Conservation (phyloP, 257 asterid species). For the Solanum piurae region DNA sequence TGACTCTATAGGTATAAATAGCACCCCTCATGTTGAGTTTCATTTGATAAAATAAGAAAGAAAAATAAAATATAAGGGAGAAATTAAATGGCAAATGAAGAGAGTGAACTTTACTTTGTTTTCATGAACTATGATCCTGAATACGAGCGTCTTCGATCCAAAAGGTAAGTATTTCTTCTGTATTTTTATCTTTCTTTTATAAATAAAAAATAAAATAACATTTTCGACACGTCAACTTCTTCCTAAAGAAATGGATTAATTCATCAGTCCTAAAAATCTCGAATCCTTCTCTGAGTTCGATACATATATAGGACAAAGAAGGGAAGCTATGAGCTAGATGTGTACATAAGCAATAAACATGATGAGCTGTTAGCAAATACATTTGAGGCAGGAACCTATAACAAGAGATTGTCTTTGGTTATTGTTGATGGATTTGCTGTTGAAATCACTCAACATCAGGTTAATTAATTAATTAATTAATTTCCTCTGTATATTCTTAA, state of each 20-base stretch:
- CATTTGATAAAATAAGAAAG: neutral
- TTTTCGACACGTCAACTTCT: too few species aligned
- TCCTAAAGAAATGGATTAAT: too few species aligned
- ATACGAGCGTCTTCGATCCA: conserved; percentile 68
- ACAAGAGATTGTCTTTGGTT: conserved; percentile 64
- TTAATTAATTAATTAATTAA: neutral
- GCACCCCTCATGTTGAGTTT: neutral
- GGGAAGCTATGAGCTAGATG: conserved; percentile 52
- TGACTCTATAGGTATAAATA: neutral
- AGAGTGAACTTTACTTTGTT: conserved; percentile 53
- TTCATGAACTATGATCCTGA: conserved; percentile 87
- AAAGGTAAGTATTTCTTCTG: conserved; percentile 21
- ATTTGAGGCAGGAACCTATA: conserved; percentile 50
- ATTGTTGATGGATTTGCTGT: conserved; percentile 88
- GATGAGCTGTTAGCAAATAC: conserved; percentile 52
- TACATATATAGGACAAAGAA: conserved; percentile 29
- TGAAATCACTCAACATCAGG: conserved; percentile 67
- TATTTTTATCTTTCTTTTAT: neutral
- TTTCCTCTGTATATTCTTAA: too few species aligned
- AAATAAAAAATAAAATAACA: too few species aligned
- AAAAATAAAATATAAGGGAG: neutral
- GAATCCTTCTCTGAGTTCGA: neutral
- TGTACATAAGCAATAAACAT: conserved; percentile 73
- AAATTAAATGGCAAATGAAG: neutral
- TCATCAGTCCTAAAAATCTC: neutral